Conservation (phyloP, 2,329 filamentous ascomycete species). For the Aspergillus quadricinctus region DNA sequence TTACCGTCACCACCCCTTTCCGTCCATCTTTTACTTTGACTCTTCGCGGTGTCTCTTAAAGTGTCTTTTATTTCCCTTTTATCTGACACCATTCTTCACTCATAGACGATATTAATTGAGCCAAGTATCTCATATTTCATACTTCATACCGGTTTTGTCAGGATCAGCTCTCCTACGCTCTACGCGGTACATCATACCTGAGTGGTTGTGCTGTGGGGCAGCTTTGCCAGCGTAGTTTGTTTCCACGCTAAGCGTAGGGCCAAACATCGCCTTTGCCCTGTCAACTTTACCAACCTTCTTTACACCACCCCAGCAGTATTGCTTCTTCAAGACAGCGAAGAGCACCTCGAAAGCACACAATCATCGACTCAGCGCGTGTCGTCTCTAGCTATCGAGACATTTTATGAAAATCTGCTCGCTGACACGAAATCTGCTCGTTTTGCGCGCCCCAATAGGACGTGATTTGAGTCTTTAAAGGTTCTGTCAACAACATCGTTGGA, state of each 20-base stretch:
- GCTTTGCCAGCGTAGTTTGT: conserved; percentile 27
- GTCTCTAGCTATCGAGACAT: not conserved
- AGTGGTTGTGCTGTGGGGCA: conserved; percentile 33
- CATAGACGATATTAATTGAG: not conserved
- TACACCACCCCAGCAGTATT: conserved; percentile 15
- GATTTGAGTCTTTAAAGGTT: conserved; percentile 21
- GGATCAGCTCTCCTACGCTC: not conserved
- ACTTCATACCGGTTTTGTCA: not conserved
- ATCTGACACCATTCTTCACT: not conserved
- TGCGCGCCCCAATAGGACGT: conserved; percentile 15
- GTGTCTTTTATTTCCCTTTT: not conserved
- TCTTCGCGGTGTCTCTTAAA: not conserved
- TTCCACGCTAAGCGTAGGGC: conserved; percentile 40
- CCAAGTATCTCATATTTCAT: not conserved
- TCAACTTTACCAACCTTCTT: conserved; percentile 31
- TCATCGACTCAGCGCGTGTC: conserved; percentile 18
- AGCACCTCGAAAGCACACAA: conserved; percentile 10
- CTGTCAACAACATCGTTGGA: conserved; percentile 30
- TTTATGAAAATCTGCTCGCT: not conserved
- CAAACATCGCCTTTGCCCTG: conserved; percentile 40
- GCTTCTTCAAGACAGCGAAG: conserved; percentile 5
- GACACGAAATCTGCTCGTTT: not conserved
- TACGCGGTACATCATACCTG: conserved; percentile 22
- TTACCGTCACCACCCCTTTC: not conserved
- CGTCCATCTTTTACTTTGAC: not conserved